Evolutionary conservation across 2,329 filamentous ascomycete species (phyloP), one percentile per base, ranked within the genome.

Genomic region (Pseudogymnoascus verrucosus): DNA sequence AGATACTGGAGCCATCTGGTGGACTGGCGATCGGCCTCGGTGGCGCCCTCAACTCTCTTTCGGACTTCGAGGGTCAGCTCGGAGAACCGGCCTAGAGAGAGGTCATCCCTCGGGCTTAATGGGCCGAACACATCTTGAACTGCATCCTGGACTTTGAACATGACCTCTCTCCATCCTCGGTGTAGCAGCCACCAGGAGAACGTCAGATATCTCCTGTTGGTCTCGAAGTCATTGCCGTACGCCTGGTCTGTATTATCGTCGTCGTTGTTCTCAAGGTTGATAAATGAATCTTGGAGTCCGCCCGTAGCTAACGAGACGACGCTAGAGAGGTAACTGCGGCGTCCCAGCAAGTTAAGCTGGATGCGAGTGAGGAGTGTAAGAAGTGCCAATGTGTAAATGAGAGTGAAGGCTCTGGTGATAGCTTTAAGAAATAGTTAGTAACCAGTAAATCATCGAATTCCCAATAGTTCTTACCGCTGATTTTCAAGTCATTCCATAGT

Each of bases 111-210:
- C 1, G 93, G 93, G 74, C 92, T 96, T 60, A 97, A 79, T 66
- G 85, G 82, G n/a, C 91, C 91, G 75, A 97, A 98, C 23, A 93
- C 89, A 62, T 96, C 89, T 69, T 89, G 88, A 23, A 99, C 95
- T 3, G 92, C 92, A n/a, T 80, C 79, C 73, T 92, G 87, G 59
- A 99, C 93, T 67, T 88, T 89, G 64, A 86, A 81, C 82, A 92
- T 89, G 64, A 98, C 79, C 64, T 92, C 86, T 68, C 87, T 85
- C 87, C 92, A 98, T 47, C 95, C 95, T 68, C 86, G 86, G 76
- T 99, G 93, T 59, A 99, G 81, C 57, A 99, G 79, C 93, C 93
- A 99, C 95, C 95, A 99, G 77, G 91, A 96, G 75, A 98, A 96
- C 42, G 93, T 96, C 60, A 99, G 81, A 73, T 98, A 99, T 72